Evolutionary conservation across 2,329 filamentous ascomycete genomes (phyloP), one percentile per base, ranked within the genome.

Genomic region (Fusarium sublunatum): DNA sequence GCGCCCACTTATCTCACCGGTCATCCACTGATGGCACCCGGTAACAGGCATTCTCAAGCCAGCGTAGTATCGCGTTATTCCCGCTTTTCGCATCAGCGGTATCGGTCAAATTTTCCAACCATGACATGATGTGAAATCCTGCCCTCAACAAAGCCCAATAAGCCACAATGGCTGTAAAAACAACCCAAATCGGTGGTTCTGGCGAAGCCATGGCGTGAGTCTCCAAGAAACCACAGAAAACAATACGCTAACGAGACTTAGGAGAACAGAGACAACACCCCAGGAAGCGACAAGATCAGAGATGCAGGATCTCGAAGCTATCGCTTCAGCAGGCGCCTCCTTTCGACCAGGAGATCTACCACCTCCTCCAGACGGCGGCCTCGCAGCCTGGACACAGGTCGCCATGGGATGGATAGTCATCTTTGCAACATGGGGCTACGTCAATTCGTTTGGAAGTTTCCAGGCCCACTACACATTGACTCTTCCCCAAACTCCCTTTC

Each of bases 401-500:
- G 68, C 69, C 7, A 73, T 75, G 69, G 78, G 74, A 7, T 79
- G 76, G 72, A 73, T 79, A 7, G 73, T 78, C 45, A 75, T 79
- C 13, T 77, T 80, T 32, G 73, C 76, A 5, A 78, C 77, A 3
- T 80, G 78, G 74, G 80, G 80, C 39, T 79, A 80, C 65, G 74
- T 80, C 13, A 81, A 81, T 51, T 77, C 77, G 1, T 82, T 81
- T 41, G 80, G 80, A 3, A 75, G 74, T 25, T 82, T 81, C 47
- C 79, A 82, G 61, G 69, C 74, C 0, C 80, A 80, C 62, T 82
- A 82, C 59, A 75, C 71, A 8, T 61, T 65, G 1, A 54, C 65
- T 0, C 68, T 71, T 2, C 60, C 77, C 3, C 67, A 72, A 11
- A 63, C 75, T 0, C 66, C 76, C 0, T 79, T 79, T 0, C 65